Evolutionary conservation across 768 basidiomycete species (phyloP), one percentile per base, ranked within the genome.

Genomic region (Cystofilobasidium bisporidii): DNA sequence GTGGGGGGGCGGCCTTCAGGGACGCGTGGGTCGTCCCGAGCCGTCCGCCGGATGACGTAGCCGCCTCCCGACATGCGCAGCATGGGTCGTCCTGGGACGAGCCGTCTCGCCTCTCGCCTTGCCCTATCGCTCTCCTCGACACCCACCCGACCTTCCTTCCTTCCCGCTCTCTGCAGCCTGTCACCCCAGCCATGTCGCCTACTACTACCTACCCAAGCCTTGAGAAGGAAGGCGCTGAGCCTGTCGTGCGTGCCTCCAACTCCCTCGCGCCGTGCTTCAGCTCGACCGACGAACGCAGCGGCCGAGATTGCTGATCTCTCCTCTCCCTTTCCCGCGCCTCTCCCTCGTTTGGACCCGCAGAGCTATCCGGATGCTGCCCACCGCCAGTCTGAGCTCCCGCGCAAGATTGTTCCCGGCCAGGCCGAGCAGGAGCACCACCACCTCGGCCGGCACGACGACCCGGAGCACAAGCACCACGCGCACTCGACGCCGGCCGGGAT

Each of bases 381-480:
- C 50, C 50, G 50, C 50, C 50, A 53, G 28, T 24, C n/a, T 17
- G 50, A 53, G 50, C 50, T 53, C 12, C 50, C 50, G n/a, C 50
- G 50, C 50, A 53, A 53, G 50, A 53, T 28, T 24, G 20, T 53
- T 24, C 50, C 50, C 11, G 50, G 50, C 50, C 24, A 53, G 50
- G 18, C 17, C 18, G n/a, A 53, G 24, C 50, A 53, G n/a, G 11
- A 24, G n/a, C 14, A 10, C 50, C 50, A 53, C 22, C 12, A 12
- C 11, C 50, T 53, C 10, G 8, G 8, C 24, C 3, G 26, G n/a
- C 24, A 24, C 12, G 50, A 53, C 50, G 50, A 53, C 50, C 50
- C 43, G 17, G 43, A 43, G 43, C 43, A 43, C 43, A 15, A 17
- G 17, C 20, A 43, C 20, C 43, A 43, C 20, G 43, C 47, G 10